Base-by-base conservation (phyloP, 176 grass and related monocot genomes). In the Lolium multiflorum region DNA sequence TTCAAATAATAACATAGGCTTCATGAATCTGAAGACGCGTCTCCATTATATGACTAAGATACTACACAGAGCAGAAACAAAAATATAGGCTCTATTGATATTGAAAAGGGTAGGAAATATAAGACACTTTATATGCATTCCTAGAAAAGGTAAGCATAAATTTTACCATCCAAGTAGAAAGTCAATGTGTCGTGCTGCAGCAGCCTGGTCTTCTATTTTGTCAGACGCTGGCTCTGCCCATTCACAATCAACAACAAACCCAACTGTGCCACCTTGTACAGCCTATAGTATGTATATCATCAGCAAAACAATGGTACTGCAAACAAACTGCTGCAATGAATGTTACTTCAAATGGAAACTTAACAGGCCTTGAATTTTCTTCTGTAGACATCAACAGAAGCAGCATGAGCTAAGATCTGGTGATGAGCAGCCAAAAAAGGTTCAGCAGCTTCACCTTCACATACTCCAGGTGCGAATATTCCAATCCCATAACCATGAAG, bases 101-200 rank as follows among this genome's bases (percentile, higher is more conserved):
- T 4, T 28, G 12, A 54, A 82, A 28, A 87, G 37, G 0, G 65
- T 60, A 80, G 74, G 7, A 46, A 16, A 84, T 39, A 39, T 13
- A 62, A 2, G 59, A 13, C 83, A 18, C 54, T 41, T 25, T 11
- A 64, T 31, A 11, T 6, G 3, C 39, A 0, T 43, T 69, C 9
- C 39, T 52, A 79, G 52, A 61, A 25, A 50, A 85, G 24, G 66
- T 26, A 22, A 55, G 39, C 5, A 79, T 22, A 18, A 51, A 63
- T 82, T 41, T 48, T 92, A 99, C 97, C 97, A 99, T 89, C 97
- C 97, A 85, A 99, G 84, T 64, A 96, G 97, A 91, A 99, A 99
- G 54, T 96, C 92, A 60, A 99, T 25, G 79, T 94, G 86, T 75
- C 92, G 91, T 48, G 89, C 76, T 57, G 97, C 48, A 82, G 97